Conservation (phyloP, 768 basidiomycete species). For the Agaricus blazei region DNA sequence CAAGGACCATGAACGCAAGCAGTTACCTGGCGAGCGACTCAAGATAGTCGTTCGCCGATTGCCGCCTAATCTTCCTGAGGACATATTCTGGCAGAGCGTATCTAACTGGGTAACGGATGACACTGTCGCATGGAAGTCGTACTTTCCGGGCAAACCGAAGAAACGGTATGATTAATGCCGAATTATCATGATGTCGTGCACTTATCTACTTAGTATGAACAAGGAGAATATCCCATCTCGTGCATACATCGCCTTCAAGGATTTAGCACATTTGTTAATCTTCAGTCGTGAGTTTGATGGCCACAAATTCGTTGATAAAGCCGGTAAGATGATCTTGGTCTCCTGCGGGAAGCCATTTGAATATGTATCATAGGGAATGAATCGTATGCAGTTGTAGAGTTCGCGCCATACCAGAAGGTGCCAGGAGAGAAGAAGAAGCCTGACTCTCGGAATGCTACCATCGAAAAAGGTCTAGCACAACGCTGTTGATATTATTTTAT, state of each 20-base stretch:
- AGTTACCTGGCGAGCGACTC: constrained; percentile 49
- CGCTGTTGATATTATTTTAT: not conserved
- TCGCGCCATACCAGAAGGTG: constrained; percentile 86
- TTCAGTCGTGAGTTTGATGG: constrained; percentile 90
- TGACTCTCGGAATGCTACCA: constrained; percentile 80
- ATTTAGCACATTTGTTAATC: constrained; percentile 57
- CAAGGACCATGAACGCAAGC: constrained; percentile 24
- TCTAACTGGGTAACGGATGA: constrained; percentile 79
- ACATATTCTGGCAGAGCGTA: constrained; percentile 91
- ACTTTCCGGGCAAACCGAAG: constrained; percentile 61
- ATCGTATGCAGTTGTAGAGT: constrained; percentile 87
- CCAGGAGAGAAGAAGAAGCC: constrained; percentile 70
- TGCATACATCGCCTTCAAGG: constrained; percentile 89
- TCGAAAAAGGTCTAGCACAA: constrained; percentile 68
- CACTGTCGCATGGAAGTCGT: constrained; percentile 61
- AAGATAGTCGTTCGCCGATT: constrained; percentile 87
- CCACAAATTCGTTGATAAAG: constrained; percentile 87
- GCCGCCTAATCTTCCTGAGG: constrained; percentile 89
- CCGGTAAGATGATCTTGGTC: constrained; percentile 47
- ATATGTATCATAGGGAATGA: constrained; percentile 65
- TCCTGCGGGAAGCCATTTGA: not conserved
- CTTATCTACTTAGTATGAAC: constrained; percentile 49
- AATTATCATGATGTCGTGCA: not conserved
- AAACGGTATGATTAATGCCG: constrained; percentile 47
- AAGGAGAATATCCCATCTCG: constrained; percentile 85